A percentile compares a stretch with the other conserved stretches of the same genome.
Conservation (phyloP, 2,329 filamentous ascomycete genomes). For the Fusarium sp. region DNA sequence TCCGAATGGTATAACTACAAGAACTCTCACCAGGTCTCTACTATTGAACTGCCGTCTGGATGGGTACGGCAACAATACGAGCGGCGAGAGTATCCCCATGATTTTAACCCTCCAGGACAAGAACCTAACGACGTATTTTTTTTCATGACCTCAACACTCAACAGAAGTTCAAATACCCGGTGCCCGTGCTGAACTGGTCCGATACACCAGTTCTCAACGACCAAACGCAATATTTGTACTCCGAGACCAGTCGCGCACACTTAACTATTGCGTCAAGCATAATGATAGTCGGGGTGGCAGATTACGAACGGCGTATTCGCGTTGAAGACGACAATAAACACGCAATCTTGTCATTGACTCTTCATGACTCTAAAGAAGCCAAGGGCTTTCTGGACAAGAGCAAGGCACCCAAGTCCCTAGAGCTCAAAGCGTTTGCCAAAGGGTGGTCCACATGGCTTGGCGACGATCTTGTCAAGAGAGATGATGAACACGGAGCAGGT, state of each 20-base stretch:
- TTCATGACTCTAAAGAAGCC: neutral
- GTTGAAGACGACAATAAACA: neutral
- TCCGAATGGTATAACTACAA: constrained; percentile 25
- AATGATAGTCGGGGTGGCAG: neutral
- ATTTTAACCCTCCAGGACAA: neutral
- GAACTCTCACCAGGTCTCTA: neutral
- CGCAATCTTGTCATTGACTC: constrained; percentile 12
- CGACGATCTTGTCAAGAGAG: neutral
- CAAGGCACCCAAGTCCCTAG: neutral
- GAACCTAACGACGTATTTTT: neutral
- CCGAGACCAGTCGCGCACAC: constrained; percentile 12
- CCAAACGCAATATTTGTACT: constrained; percentile 18
- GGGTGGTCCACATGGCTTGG: constrained; percentile 31
- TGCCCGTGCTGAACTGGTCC: constrained; percentile 17
- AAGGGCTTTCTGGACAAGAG: neutral
- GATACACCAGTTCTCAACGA: constrained; percentile 15
- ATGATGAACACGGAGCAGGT: neutral
- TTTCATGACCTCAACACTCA: neutral
- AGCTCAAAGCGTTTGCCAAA: constrained; percentile 22
- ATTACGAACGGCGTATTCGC: constrained; percentile 12
- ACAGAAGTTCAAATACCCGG: constrained; percentile 6
- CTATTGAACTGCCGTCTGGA: neutral
- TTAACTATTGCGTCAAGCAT: neutral
- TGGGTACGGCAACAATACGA: constrained; percentile 5
- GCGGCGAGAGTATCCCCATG: neutral